Percentiles rank a stretch among this genome's conserved stretches.
Evolutionary conservation across 2,329 filamentous ascomycete species (phyloP).

Genomic region (Escovopsis weberi): DNA sequence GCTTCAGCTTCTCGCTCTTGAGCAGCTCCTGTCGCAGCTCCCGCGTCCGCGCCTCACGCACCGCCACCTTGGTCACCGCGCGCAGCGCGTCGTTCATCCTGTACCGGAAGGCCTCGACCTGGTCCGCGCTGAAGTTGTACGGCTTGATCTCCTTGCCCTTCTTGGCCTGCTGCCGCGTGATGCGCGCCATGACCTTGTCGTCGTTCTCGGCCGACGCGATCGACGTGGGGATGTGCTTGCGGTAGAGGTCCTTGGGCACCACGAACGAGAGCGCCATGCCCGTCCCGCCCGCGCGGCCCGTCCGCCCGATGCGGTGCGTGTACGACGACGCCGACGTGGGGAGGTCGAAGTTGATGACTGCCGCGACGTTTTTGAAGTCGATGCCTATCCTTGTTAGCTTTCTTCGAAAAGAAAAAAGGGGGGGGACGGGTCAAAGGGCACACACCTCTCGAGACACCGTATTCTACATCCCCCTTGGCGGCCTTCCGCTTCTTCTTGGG

Average conservation of each 20-base stretch:
- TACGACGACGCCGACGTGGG: constrained; percentile 81
- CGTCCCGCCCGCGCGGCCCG: constrained; percentile 76
- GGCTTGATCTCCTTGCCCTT: constrained; percentile 70
- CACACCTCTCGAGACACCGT: constrained; percentile 74
- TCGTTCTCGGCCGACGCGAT: constrained; percentile 65
- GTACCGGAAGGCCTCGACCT: constrained; percentile 88
- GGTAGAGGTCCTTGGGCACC: constrained; percentile 64
- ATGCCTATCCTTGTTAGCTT: constrained; percentile 33
- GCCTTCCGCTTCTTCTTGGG: constrained; percentile 27
- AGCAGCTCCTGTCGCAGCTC: constrained; percentile 82
- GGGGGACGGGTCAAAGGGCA: background rate
- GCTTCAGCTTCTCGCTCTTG: constrained; percentile 85
- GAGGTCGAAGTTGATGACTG: constrained; percentile 94
- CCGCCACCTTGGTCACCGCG: constrained; percentile 75
- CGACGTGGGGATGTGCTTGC: constrained; percentile 79
- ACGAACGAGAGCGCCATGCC: constrained; percentile 96
- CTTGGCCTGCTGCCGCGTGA: constrained; percentile 64
- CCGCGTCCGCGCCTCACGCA: constrained; percentile 77
- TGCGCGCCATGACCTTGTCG: constrained; percentile 69
- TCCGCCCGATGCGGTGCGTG: constrained; percentile 91
- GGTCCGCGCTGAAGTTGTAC: constrained; percentile 88
- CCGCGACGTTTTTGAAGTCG: constrained; percentile 90
- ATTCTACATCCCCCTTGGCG: constrained; percentile 63
- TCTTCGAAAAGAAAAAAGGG: too few species aligned
- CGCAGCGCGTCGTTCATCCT: constrained; percentile 85